Base-by-base conservation (phyloP, 139 green algal genomes). In the Picochlorum costavermella region DNA sequence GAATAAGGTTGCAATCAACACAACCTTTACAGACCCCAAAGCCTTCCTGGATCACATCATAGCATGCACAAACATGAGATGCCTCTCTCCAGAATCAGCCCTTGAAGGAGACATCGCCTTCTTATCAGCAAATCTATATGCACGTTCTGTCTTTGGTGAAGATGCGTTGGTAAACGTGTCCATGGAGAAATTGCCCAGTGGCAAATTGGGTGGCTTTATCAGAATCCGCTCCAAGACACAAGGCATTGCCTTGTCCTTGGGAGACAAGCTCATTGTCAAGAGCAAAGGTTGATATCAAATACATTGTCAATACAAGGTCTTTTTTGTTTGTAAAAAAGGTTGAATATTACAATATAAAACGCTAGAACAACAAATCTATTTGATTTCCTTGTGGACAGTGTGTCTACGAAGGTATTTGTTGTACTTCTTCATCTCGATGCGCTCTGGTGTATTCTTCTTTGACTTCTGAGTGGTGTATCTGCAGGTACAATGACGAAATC, bases 251-350 rank as follows among this genome's bases (percentile, higher is more conserved):
- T 76, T 97, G 8, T 92, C 82, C 9, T 78, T 97, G 23, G 92
- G 92, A 0, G 94, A 99, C 78, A 99, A 99, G 81, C 97, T 99
- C 64, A 98, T 96, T 28, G 75, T 98, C 28, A 97, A 96, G 81
- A 91, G 97, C 73, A 95, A 95, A 56, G 86, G 5, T 37, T 59
- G 50, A 59, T 30, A n/a, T n/a, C 23, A 59, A 28, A 28, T 23
- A 53, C n/a, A 33, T n/a, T 59, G 50, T 59, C 9, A 6, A 33
- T 59, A 20, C 36, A 30, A 30, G 23, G 20, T 30, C 20, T 30
- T 31, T 55, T 28, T 55, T 55, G 46, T 23, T 55, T 20, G 6
- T 55, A 25, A 55, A 28, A 55, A 20, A 6, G 17, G n/a, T 55
- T 20, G 17, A 28, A 10, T 26, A 28, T 55, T 55, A 55, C 46